Evolutionary conservation across 768 basidiomycete genomes (phyloP).

Genomic region (Tulasnella sp.): DNA sequence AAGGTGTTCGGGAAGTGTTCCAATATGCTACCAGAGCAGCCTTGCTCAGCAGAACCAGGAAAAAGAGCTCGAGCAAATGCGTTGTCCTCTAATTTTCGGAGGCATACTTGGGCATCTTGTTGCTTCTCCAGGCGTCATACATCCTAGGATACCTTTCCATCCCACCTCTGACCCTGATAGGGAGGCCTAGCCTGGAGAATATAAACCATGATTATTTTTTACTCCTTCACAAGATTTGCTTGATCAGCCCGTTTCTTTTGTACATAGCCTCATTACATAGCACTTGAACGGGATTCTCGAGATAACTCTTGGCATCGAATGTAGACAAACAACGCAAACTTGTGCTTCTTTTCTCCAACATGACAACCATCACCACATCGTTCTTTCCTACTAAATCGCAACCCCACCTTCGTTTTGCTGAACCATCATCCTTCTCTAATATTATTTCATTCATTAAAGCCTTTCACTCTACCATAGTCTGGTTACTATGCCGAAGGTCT

Average conservation of each 20-base stretch:
- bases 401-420: no score
- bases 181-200: not conserved
- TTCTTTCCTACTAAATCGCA: no score
- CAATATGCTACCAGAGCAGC: constrained; percentile 93
- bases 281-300: no score
- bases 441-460: no score
- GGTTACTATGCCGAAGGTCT: no score
- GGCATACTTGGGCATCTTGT: no score
- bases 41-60: constrained; percentile 41
- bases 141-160: not conserved
- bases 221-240: not conserved
- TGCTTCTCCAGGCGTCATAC: not conserved
- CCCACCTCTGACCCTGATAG: not conserved
- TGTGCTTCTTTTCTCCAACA: no score
- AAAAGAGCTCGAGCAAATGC: constrained; percentile 19
- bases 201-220: not conserved
- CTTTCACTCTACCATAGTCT: no score
- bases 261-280: not conserved
- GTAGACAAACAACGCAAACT: no score
- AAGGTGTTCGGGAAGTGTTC: constrained; percentile 97
- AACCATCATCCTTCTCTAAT: no score
- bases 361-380: no score
- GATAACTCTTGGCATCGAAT: no score
- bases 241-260: not conserved
- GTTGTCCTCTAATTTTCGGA: constrained; percentile 20